These are phyloP conservation scores for Fragaria vesca DNA, from an alignment of 306 rosid genomes.

Conservation along the genomic window DNA sequence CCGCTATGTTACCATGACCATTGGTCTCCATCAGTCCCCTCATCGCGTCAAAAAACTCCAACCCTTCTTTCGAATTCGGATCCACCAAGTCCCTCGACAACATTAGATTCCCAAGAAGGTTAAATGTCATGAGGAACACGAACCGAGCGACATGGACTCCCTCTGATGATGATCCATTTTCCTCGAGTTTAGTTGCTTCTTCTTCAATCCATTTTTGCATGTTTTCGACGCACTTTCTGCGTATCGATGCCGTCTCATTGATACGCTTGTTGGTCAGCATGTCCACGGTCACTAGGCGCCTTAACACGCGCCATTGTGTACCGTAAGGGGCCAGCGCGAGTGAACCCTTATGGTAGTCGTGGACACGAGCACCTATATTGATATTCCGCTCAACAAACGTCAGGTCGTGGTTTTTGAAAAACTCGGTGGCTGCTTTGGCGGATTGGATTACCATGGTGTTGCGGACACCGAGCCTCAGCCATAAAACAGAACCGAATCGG, in stretches of 20 bases:
- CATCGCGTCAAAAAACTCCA: conserved; percentile 40
- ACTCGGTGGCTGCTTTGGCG: conserved; percentile 29
- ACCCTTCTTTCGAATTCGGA: conserved; percentile 30
- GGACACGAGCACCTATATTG: conserved; percentile 28
- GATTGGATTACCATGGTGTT: conserved; percentile 54
- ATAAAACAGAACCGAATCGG: conserved; percentile 35
- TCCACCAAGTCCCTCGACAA: conserved; percentile 42
- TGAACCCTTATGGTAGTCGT: conserved; percentile 46
- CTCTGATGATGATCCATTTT: not conserved
- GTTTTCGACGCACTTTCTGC: conserved; percentile 38
- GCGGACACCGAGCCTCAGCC: conserved; percentile 44
- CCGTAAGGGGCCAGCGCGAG: conserved; percentile 52
- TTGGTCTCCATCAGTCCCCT: conserved; percentile 33
- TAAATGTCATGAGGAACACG: conserved; percentile 44
- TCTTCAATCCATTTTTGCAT: conserved; percentile 40
- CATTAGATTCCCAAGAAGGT: conserved; percentile 48
- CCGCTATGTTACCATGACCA: conserved; percentile 40
- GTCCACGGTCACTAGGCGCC: conserved; percentile 46
- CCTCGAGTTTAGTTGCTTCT: conserved; percentile 10
- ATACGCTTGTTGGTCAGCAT: conserved; percentile 50
- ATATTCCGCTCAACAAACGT: conserved; percentile 34
- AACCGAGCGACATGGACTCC: conserved; percentile 40
- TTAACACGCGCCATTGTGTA: conserved; percentile 48
- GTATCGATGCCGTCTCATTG: conserved; percentile 30
- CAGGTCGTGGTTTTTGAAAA: conserved; percentile 55